Percentiles rank a stretch among this genome's conserved stretches.
Evolutionary conservation across 306 rosid genomes (phyloP).

Genomic region (Argentina anserina): DNA sequence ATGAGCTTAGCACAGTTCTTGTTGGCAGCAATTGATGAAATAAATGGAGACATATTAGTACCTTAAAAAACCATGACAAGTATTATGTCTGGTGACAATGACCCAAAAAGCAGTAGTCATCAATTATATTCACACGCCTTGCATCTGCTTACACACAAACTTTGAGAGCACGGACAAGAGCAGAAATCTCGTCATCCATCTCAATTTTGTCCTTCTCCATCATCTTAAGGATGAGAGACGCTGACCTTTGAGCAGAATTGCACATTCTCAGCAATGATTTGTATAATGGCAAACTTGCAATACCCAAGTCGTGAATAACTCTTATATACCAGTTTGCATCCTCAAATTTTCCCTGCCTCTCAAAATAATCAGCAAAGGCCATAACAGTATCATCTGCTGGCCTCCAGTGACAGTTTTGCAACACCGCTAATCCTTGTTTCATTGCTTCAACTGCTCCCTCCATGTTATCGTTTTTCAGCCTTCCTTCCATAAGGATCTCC

Average conservation of each 20-base stretch:
- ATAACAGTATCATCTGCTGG: conserved; percentile 42
- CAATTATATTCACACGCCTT: background rate
- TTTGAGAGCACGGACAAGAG: conserved; percentile 37
- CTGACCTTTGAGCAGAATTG: conserved; percentile 39
- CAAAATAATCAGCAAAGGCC: conserved; percentile 52
- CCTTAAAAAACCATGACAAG: background rate
- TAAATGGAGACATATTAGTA: background rate
- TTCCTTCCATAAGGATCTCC: conserved; percentile 89
- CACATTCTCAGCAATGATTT: conserved; percentile 56
- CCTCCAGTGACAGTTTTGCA: conserved; percentile 62
- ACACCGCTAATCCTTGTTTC: conserved; percentile 46
- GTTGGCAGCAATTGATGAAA: background rate
- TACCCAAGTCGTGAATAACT: conserved; percentile 37
- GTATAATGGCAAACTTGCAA: conserved; percentile 49
- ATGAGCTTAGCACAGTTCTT: background rate
- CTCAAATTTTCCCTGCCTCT: conserved; percentile 45
- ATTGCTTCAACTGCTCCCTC: conserved; percentile 55
- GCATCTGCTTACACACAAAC: background rate
- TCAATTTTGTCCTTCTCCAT: conserved; percentile 46
- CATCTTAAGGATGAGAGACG: conserved; percentile 47
- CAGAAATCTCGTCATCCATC: conserved; percentile 51
- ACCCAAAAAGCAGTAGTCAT: conserved; percentile 1
- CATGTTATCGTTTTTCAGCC: conserved; percentile 44
- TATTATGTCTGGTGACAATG: background rate
- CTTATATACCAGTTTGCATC: conserved; percentile 40